Evolutionary conservation across 2,329 filamentous ascomycete genomes (phyloP), one percentile per base, ranked within the genome.

Genomic region (Raffaelea ambrosiae): DNA sequence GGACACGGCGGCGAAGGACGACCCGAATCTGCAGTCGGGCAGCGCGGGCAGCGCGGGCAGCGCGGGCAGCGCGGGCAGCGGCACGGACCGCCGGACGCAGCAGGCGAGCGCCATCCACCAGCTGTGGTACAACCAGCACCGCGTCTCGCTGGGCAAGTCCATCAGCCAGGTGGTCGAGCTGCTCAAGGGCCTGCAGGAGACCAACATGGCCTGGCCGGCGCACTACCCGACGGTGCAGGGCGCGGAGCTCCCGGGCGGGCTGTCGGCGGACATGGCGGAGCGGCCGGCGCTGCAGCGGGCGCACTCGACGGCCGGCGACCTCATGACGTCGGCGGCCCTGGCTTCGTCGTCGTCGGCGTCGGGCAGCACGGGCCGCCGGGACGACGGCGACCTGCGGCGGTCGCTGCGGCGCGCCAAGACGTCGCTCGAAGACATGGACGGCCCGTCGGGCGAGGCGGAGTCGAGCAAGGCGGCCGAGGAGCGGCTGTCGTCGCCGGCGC

Each of bases 101-200:
- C 79, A 91, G 55, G 84, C 88, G 35, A 86, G 84, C 60, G 88
- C 95, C 65, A 81, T 96, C 43, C 85, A 95, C 61, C 93, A 97
- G 68, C 77, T 97, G 55, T 88, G 87, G 74, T 96, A 95, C 69
- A 97, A 97, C 65, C 81, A 88, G 59, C 95, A 97, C 63, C 83
- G 90, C 50, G 86, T 83, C 5, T 81, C 86, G 29, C 79, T 98
- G n/a, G 88, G 81, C 40, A 84, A 90, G 51, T 86, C 89, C 14
- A 96, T 98, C 61, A 86, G 83, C 59, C 81, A 83, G 56, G 91
- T 90, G 9, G 80, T 96, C 49, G 88, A 96, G 51, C 80, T 88
- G 2, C 69, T 98, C 54, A 84, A 85, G 63, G 81, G 80, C 51
- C 76, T 98, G 49, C 90, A 95, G 65, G 48, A 90, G 53, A 93